Conservation (phyloP, 768 basidiomycete genomes). For the Termitomyces sp. region DNA sequence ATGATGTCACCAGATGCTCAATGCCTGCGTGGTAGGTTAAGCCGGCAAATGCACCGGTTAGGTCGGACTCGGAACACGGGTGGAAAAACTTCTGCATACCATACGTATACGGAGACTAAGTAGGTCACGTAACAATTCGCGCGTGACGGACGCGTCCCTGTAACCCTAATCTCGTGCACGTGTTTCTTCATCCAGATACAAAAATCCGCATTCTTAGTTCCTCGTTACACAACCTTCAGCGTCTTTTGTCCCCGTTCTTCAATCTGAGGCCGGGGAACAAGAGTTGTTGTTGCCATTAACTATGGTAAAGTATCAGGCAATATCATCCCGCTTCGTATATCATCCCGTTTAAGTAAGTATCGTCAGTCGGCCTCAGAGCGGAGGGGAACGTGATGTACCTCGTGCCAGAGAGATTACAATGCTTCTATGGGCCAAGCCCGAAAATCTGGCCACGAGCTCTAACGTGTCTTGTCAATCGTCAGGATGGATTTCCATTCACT, state of each 20-base stretch:
- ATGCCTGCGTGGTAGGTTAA: too few relatives aligned
- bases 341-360: neutral
- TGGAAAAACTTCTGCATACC: too few relatives aligned
- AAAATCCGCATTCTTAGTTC: too few relatives aligned
- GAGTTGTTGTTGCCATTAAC: neutral
- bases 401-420: neutral
- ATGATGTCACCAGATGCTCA: too few relatives aligned
- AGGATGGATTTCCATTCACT: neutral
- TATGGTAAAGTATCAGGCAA: neutral
- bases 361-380: neutral
- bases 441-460: neutral
- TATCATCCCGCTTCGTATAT: neutral
- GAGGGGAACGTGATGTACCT: neutral
- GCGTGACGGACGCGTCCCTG: too few relatives aligned
- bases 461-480: neutral
- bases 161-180: too few relatives aligned
- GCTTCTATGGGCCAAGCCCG: neutral
- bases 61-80: too few relatives aligned
- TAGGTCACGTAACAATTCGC: too few relatives aligned
- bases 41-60: too few relatives aligned
- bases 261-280: neutral
- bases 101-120: too few relatives aligned
- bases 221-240: too few relatives aligned
- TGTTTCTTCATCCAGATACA: too few relatives aligned
- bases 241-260: neutral